Evolutionary conservation across 2,329 filamentous ascomycete species (phyloP).

Genomic region (Aspergillus versicolor): DNA sequence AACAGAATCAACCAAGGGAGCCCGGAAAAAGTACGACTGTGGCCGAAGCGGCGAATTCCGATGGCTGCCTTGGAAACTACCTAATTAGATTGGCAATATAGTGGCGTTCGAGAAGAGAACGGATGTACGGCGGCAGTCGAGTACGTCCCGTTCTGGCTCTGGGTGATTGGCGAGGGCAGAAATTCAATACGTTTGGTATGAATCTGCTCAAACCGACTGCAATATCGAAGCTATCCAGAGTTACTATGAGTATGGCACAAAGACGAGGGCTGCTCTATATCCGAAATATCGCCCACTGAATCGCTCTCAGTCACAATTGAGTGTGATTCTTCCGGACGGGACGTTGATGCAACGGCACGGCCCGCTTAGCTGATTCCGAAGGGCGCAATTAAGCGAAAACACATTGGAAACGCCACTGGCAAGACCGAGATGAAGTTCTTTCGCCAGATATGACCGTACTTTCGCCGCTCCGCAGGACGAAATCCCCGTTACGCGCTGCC

Average conservation of each 20-base stretch:
- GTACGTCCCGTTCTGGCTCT: too few relatives aligned
- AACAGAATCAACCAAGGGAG: neutral
- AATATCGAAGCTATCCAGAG: too few relatives aligned
- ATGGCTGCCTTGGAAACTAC: neutral
- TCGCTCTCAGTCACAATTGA: too few relatives aligned
- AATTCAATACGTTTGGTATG: too few relatives aligned
- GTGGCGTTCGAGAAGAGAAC: too few relatives aligned
- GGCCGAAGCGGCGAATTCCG: neutral
- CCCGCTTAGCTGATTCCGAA: conserved; percentile 10
- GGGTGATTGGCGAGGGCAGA: too few relatives aligned
- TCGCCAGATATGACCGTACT: neutral
- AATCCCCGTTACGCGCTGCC: neutral
- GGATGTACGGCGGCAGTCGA: too few relatives aligned
- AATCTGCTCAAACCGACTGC: too few relatives aligned
- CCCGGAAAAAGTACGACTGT: neutral
- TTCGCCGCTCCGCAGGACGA: neutral
- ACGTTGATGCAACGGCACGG: conserved; percentile 13
- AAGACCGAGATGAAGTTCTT: neutral
- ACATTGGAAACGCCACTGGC: neutral
- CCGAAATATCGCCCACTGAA: too few relatives aligned
- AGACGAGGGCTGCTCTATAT: too few relatives aligned
- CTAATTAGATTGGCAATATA: too few relatives aligned
- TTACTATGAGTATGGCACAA: too few relatives aligned
- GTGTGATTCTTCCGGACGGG: neutral
- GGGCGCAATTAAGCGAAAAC: neutral